Base-by-base conservation (phyloP, 768 basidiomycete genomes). In the Cyathus striatus region DNA sequence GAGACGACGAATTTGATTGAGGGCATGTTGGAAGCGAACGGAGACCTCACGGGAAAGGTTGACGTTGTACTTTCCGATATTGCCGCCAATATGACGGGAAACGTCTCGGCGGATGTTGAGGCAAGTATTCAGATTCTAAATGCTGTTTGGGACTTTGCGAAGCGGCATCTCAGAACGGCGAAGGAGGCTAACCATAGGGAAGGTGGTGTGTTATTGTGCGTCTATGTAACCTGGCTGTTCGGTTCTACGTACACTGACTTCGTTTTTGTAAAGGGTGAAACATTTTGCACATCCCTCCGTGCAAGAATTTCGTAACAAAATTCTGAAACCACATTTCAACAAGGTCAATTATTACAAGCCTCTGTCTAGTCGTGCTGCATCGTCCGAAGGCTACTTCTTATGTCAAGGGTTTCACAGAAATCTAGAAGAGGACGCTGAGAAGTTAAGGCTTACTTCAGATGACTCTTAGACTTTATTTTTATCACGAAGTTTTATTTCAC, bases 61-160 rank as follows among this genome's bases (percentile, higher is more conserved):
- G 91, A 97, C 57, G 66, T 94, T 14, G 76, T 96, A 20, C 70
- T 96, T 3, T 90, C 85, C 6, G 94, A 96, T 56, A 93, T 97
- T 86, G 89, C 92, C 14, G 81, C 81, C 16, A 92, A 93, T 58
- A 70, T 80, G 46, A 77, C 84, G 2, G 94, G 95, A 4, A 81
- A 86, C 46, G 59, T 70, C 14, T 60, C 64, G 0, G 70, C 72
- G 39, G 94, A 98, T 61, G 73, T 76, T 1, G 73, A 83, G 53
- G 59, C 72, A 7, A 83, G 83, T 44, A 69, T 94, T 23, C 74
- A 83, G 26, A 83, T 97, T 17, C 88, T 83, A 56, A 62, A 73
- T 26, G 79, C 85, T 3, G 92, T 89, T 1, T 77, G 86, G 45
- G 61, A 70, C 33, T 94, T 96, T 56, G 75, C 81, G 3, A 59